Conservation (phyloP, 805 yeast genomes). For the Myxozyma sirexii region DNA sequence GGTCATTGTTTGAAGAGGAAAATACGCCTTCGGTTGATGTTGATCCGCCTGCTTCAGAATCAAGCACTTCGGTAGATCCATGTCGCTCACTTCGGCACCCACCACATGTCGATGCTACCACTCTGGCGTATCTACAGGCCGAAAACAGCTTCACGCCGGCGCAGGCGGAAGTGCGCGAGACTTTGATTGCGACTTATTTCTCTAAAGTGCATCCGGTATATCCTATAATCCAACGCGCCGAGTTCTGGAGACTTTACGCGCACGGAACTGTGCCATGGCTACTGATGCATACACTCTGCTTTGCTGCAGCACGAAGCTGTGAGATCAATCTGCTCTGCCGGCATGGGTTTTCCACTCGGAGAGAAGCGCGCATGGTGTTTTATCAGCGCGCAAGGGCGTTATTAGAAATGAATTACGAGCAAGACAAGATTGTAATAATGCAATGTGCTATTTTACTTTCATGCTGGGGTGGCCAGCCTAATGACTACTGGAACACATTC, state of each 20-base stretch:
- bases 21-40: no score
- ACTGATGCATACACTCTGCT: slow-evolving; percentile 15
- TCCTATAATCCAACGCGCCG: slow-evolving; percentile 13
- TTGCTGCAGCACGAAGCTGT: slow-evolving; percentile 8
- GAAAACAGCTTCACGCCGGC: slow-evolving; percentile 2
- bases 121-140: not conserved
- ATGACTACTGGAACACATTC: no score
- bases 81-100: no score
- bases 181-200: slow-evolving; percentile 11
- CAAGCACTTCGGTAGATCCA: no score
- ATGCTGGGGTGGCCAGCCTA: no score
- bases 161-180: not conserved
- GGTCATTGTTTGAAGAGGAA: no score
- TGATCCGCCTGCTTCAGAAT: no score
- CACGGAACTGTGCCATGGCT: slow-evolving; percentile 6
- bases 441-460: not conserved
- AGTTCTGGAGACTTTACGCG: not conserved
- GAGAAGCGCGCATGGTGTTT: slow-evolving; percentile 2
- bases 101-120: no score
- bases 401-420: slow-evolving; percentile 4
- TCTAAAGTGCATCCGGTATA: slow-evolving; percentile 21
- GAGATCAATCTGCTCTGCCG: not conserved
- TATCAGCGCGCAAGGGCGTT: slow-evolving; percentile 4
- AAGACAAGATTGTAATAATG: not conserved
- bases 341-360: not conserved